Base-by-base conservation (phyloP, 2,329 filamentous ascomycete species). In the Penicillium sp. region DNA sequence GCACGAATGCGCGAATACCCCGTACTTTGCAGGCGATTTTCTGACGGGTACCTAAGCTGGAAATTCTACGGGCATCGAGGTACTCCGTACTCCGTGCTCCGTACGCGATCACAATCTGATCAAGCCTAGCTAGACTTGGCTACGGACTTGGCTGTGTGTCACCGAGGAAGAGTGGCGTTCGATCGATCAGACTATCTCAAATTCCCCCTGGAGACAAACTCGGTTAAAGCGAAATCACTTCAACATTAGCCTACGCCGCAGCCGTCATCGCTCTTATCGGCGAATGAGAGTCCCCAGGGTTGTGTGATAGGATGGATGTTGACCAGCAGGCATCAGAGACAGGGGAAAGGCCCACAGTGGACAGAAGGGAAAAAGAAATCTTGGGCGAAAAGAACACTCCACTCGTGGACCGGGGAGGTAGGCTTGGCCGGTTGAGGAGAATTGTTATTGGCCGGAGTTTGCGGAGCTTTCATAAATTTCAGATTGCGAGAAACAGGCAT, bases 151-250 rank as follows among this genome's bases (percentile, higher is more conserved):
- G 41, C 46, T 45, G 40, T 40, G 40, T 45, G 39, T 50, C 51
- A 45, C 39, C 16, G 9, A 11, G 39, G 18, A 36, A 5, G 18
- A 42, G 52, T 51, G 52, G 52, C 52, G 48, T 32, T 39, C 10
- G 52, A 54, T 51, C 48, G 42, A 51, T 54, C 52, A 50, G 39
- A 49, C 48, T 34, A 32, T 6, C 32, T 22, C 6, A 34, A 27
- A n/a, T 34, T n/a, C 16, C 22, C 31, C 24, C 21, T 39, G 16
- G 16, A 21, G 10, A 21, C n/a, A 1, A 4, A 40, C 18, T 29
- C 11, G 7, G 18, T 3, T 29, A n/a, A 46, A n/a, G 4, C 8
- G 11, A 48, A 21, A n/a, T 22, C n/a, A 51, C 18, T 31, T 13
- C 9, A 46, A 32, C 13, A 22, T 16, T 7, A 40, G 3, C 24